Evolutionary conservation across 23 red algal genomes (phyloP), one percentile per base, ranked within the genome.

Genomic region (Gracilariopsis chorda): DNA sequence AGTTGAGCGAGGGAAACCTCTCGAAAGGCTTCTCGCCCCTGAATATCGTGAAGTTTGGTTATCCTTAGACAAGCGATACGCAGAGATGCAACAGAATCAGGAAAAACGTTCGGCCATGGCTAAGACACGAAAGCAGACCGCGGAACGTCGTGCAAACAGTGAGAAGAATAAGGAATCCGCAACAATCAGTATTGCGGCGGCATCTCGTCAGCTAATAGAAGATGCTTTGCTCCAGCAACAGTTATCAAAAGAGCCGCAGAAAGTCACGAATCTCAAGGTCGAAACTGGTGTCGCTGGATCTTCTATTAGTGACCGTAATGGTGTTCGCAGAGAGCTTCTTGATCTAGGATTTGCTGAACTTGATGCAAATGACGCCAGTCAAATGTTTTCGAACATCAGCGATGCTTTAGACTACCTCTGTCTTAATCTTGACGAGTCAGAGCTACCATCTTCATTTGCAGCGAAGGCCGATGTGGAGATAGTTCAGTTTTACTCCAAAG

Each of bases 331-430:
- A 73, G 67, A 73, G 37, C 67, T 73, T 23, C 47, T 73, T 20
- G 28, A 1, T 17, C 39, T 80, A 41, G 92, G 92, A 5, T 94
- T 94, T 58, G 27, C 82, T 6, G 56, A 78, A 64, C 57, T 87
- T 43, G 92, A 94, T 80, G 82, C 92, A 1, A 47, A 49, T n/a
- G 56, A 88, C 48, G 86, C 77, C 11, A 83, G 86, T 28, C 43
- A 78, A 33, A 46, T 59, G 43, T 82, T 86, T 63, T 61, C 44
- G 7, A 53, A 78, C 37, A 39, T 80, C 10, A 44, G 24, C 20
- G 73, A 74, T 64, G 95, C 91, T 12, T 27, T 98, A 35, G 91
- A 98, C 55, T 92, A 92, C 48, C 78, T 98, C 32, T 98, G 90
- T 60, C 61, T 98, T 20, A 93, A 90, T 82, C 74, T 98, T 17